Evolutionary conservation across 768 basidiomycete genomes (phyloP), one percentile per base, ranked within the genome.

Genomic region (Boletus subparvulus): DNA sequence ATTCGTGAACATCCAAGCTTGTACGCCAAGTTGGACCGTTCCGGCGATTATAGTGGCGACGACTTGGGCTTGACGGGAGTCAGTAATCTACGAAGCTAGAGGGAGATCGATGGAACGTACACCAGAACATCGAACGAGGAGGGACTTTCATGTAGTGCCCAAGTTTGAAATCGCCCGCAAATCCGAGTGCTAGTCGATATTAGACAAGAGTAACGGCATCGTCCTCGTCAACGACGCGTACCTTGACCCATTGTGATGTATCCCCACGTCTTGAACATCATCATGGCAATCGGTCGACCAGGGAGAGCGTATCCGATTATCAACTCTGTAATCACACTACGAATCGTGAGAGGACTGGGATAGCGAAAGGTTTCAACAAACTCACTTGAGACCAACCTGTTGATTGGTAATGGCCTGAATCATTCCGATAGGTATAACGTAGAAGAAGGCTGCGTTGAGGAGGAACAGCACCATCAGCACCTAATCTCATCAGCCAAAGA

Each of bases 331-430:
- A 92, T 82, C 35, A 91, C 88, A 65, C 67, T 68, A 39, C 47
- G 7, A 21, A 43, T 10, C 9, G 9, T 67, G 35, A 61, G 60
- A 54, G 8, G 32, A 43, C 17, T 12, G 10, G 1, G 10, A 19
- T 19, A 17, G 11, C 0, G 5, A 33, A 47, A 11, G 2, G 9
- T 26, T 3, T 19, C 1, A 11, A 30, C 6, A 26, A 30, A 62
- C 66, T 26, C n/a, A 68, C 66, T 80, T 82, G 9, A 82, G 68
- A 66, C 78, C 88, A 52, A 90, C 78, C 70, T 89, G 86, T 62
- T 88, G 85, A 69, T 92, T 92, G 21, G 90, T 92, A 55, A 90
- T 82, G 1, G 88, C 88, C 58, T 88, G 83, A 58, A 92, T 89
- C 81, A 76, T 73, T 61, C 87, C 89, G 52, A 88, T 81, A 13